phyloP scores from a whole-genome alignment of 176 grass and related monocot species.

The Aegilops sharonensis region DNA sequence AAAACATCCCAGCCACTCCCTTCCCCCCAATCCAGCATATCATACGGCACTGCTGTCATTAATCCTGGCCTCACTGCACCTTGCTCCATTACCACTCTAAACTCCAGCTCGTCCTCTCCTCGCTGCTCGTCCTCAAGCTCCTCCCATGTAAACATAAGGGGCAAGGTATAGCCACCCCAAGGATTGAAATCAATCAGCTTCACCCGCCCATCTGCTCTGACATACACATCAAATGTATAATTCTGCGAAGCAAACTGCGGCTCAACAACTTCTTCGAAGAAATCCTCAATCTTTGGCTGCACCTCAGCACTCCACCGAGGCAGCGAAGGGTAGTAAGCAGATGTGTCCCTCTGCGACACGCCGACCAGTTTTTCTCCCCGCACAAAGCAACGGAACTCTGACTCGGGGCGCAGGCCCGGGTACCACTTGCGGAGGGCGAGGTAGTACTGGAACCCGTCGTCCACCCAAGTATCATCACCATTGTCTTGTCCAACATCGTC shows the following conservation, averaged over 20 bases:
- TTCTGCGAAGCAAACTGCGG: conserved; percentile 45
- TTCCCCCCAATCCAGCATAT: conserved; percentile 81
- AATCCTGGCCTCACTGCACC: conserved; percentile 73
- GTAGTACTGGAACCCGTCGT: conserved; percentile 60
- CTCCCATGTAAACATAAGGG: conserved; percentile 76
- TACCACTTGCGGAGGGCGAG: conserved; percentile 86
- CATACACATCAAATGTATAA: conserved; percentile 83
- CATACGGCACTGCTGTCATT: conserved; percentile 79
- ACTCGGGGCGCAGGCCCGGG: conserved; percentile 61
- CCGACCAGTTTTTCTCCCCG: conserved; percentile 34
- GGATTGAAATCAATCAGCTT: conserved; percentile 90
- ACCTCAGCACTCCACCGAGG: conserved; percentile 46
- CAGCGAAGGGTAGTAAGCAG: conserved; percentile 76
- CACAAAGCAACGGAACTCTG: conserved; percentile 90
- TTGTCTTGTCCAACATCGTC: neutral
- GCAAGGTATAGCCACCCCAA: conserved; percentile 74
- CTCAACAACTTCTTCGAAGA: conserved; percentile 52
- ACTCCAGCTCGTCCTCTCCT: conserved; percentile 36
- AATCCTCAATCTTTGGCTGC: conserved; percentile 36
- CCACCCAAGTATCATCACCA: conserved; percentile 10
- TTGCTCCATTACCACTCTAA: conserved; percentile 60
- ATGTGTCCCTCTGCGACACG: conserved; percentile 75
- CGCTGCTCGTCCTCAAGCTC: conserved; percentile 45
- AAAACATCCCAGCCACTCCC: conserved; percentile 91
- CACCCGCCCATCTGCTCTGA: conserved; percentile 42